Conservation (phyloP, 495 filamentous ascomycete species). For the Massariosphaeria phaeospora region DNA sequence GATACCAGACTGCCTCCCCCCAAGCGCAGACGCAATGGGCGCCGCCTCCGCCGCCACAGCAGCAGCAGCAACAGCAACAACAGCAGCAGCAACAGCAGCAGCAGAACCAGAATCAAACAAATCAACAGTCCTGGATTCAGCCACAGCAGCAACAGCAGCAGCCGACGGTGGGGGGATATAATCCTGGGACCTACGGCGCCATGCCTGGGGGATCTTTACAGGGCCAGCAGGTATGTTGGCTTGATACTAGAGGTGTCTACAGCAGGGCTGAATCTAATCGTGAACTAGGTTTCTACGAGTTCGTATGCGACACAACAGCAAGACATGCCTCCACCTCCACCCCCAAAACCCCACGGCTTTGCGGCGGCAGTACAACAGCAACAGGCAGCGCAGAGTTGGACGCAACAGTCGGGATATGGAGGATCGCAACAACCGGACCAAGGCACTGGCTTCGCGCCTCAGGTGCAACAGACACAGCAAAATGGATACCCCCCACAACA, state of each 20-base stretch:
- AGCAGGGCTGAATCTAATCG: not conserved
- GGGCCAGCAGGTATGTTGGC: conserved; percentile 9
- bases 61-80: conserved; percentile 5
- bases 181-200: conserved; percentile 26
- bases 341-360: conserved; percentile 28
- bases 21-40: conserved; percentile 22
- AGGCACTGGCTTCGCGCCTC: conserved; percentile 11
- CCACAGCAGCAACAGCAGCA: conserved; percentile 15
- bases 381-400: conserved; percentile 13
- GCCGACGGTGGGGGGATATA: conserved; percentile 19
- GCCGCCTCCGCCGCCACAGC: conserved; percentile 18
- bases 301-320: conserved; percentile 16
- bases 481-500: conserved; percentile 14
- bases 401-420: too few relatives aligned
- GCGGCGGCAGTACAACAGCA: conserved; percentile 21
- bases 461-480: conserved; percentile 16
- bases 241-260: not conserved
- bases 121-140: not conserved
- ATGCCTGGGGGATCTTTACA: conserved; percentile 26
- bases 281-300: not conserved
- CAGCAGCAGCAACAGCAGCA: not conserved
- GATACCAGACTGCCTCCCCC: conserved; percentile 21
- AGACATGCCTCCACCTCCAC: conserved; percentile 25
- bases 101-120: not conserved
- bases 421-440: conserved; percentile 3